Conservation (phyloP, 2,329 filamentous ascomycete species). For the Aureobasidium lini region DNA sequence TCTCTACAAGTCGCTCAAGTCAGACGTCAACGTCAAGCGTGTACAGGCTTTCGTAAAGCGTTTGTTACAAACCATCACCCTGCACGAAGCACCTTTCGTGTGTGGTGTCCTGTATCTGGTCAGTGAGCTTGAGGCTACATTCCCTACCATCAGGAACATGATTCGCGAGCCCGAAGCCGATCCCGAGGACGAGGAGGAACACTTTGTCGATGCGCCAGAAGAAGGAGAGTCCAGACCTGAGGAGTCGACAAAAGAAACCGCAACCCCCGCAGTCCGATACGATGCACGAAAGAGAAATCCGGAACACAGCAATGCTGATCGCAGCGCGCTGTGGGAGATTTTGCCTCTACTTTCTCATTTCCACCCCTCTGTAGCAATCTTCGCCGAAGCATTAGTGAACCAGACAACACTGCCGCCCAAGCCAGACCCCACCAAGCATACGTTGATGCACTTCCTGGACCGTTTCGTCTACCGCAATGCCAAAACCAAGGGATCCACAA, state of each 20-base stretch:
- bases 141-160: slow-evolving; percentile 72
- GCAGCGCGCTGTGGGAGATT: slow-evolving; percentile 88
- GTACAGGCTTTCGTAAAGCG: slow-evolving; percentile 96
- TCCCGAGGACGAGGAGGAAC: slow-evolving; percentile 64
- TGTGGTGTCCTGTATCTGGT: slow-evolving; percentile 90
- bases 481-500: slow-evolving; percentile 54
- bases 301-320: slow-evolving; percentile 85
- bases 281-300: slow-evolving; percentile 89
- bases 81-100: slow-evolving; percentile 88
- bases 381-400: slow-evolving; percentile 64
- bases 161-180: slow-evolving; percentile 72
- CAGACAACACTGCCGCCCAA: slow-evolving; percentile 70
- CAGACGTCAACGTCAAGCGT: slow-evolving; percentile 80
- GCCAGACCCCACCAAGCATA: slow-evolving; percentile 83
- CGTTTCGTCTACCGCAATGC: slow-evolving; percentile 97
- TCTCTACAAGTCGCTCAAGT: slow-evolving; percentile 78
- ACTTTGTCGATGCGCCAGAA: slow-evolving; percentile 59
- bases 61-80: slow-evolving; percentile 73
- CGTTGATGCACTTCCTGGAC: slow-evolving; percentile 90
- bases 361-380: slow-evolving; percentile 85
- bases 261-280: slow-evolving; percentile 44
- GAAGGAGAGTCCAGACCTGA: slow-evolving; percentile 38
- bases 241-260: slow-evolving; percentile 11
- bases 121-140: slow-evolving; percentile 68
- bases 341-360: slow-evolving; percentile 75